Evolutionary conservation across 2,329 filamentous ascomycete species (phyloP), one percentile per base, ranked within the genome.

Genomic region (Macroventuria anomochaeta): DNA sequence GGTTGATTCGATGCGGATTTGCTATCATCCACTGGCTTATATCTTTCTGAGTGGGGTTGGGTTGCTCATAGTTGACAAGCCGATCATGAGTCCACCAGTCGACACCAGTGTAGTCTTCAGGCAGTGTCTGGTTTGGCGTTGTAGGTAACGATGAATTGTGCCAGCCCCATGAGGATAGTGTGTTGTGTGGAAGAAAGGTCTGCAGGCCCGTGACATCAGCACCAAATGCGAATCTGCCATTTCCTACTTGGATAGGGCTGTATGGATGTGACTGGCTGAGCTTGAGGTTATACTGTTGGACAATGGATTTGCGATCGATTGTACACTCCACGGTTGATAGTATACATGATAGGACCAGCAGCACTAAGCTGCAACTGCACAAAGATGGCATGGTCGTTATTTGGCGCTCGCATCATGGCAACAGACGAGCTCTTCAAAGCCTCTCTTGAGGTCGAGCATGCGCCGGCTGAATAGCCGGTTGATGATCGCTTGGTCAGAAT

Each of bases 11-110:
- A 59, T 83, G 80, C 0, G 81, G 81, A 56, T 84, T 84, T 48
- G 76, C 74, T 25, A 82, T 82, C 17, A 84, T 67, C 82, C 82
- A 85, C 52, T 83, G 78, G 3, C 79, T 80, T 21, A 79, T 79
- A 7, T 73, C 68, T 13, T 66, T 63, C 44, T 79, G 62, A 3
- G 65, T 65, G 1, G 76, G 73, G 47, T 79, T 79, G 0, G 76
- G 74, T 53, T 77, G 75, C 17, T 70, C 71, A 63, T 79, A 79
- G 34, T 77, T 78, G 5, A 80, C 73, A 6, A 79, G 65, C 7
- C 74, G 64, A 18, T 67, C 76, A 55, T 80, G 76, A 5, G 77
- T 77, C 75, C 74, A 78, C 76, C 76, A 79, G 39, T 78, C 71
- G 7, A 77, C 46, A 1, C 76, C 77, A 0, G 72, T 76, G 39